Evolutionary conservation across 1,284 basidiomycete species (phyloP), one percentile per base, ranked within the genome.

Genomic region (Cryptococcus sp.): DNA sequence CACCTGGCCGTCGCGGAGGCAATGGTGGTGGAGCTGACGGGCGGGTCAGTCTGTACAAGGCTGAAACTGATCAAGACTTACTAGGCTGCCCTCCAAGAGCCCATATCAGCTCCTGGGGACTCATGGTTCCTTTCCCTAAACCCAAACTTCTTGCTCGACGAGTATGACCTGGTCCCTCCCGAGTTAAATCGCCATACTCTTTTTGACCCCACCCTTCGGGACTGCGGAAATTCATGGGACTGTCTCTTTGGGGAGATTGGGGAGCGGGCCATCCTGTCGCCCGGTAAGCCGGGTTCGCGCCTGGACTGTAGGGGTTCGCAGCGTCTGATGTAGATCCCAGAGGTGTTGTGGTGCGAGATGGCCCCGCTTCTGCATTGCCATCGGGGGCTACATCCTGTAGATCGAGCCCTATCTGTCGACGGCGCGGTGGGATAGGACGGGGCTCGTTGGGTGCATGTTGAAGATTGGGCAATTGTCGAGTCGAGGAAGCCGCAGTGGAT

Each of bases 91-190:
- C 69, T 15, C 66, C 66, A 38, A 76, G 48, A 1, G 74, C 72
- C 75, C 74, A 75, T 3, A 78, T 69, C 62, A 76, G 64, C 57
- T 78, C 75, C 59, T 78, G 76, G 16, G 75, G 70, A 55, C 69
- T 75, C 61, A 75, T 66, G 0, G 59, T 62, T 0, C 69, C 71
- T 51, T 74, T 72, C 0, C 70, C 71, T 17, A 78, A 44, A 2
- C 71, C 76, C 23, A 75, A 55, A 60, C 73, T 75, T 45, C 68
- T 69, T 2, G 71, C 50, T 25, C 69, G 60, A 10, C 71, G 61
- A 1, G 58, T 59, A 57, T 74, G 70, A 1, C 68, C 69, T 6
- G 25, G n/a, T 39, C 55, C 59, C 47, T 47, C 49, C 25, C 23
- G 44, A 19, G 27, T 27, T 25, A 52, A 17, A 20, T 25, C 47